Percentiles rank a stretch among this genome's conserved stretches.
These are phyloP conservation scores for Colletotrichum endophyticum DNA, from an alignment of 2,329 filamentous ascomycete species.

Conservation along the genomic window DNA sequence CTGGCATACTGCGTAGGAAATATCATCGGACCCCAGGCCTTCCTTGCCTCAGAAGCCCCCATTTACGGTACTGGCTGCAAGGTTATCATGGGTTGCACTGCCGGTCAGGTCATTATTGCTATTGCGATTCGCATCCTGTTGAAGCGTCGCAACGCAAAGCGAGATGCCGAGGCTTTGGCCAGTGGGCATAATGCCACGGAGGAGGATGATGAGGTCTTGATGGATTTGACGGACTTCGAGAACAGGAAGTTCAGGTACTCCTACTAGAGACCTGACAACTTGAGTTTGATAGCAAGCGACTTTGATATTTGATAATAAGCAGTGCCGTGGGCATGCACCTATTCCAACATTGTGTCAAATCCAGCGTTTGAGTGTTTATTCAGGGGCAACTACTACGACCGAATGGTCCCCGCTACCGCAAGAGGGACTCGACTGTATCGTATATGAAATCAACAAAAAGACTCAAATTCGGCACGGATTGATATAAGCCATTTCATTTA, in stretches of 20 bases:
- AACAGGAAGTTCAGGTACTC: constrained; percentile 25
- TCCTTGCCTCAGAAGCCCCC: constrained; percentile 38
- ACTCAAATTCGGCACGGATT: fast-evolving
- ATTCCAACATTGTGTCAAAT: neutral
- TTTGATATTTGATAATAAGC: neutral
- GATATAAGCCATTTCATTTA: neutral
- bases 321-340: neutral
- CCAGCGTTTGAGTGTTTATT: neutral
- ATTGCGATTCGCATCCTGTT: constrained; percentile 38
- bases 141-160: constrained; percentile 39
- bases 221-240: constrained; percentile 39
- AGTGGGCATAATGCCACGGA: constrained; percentile 37
- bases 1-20: constrained; percentile 44
- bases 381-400: neutral
- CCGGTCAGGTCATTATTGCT: constrained; percentile 41
- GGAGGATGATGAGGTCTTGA: constrained; percentile 28
- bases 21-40: constrained; percentile 42
- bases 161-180: constrained; percentile 32
- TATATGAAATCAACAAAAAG: neutral
- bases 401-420: neutral
- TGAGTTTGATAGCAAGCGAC: neutral
- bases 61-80: constrained; percentile 57
- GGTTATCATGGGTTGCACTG: constrained; percentile 50
- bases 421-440: neutral
- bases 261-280: neutral